A percentile compares a stretch with the other conserved stretches of the same genome.
These are phyloP conservation scores for Linum tenue DNA, from an alignment of 345 rosid genomes.

Conservation along the genomic window DNA sequence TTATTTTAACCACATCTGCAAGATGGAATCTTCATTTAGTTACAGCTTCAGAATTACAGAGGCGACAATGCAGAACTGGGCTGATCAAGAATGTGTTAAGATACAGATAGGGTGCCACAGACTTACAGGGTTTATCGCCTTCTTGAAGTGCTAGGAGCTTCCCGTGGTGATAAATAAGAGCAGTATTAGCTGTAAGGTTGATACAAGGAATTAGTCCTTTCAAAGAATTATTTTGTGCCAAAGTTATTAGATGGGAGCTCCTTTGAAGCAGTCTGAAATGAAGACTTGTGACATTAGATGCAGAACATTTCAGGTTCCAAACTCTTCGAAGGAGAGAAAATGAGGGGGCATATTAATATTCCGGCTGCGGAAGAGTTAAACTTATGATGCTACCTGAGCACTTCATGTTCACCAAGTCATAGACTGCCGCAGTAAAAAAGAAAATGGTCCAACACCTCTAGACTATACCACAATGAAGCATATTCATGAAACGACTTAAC, in stretches of 20 bases:
- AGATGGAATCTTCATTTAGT: slow-evolving; percentile 1
- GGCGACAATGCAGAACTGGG: neutral
- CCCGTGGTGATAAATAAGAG: slow-evolving; percentile 79
- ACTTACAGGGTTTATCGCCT: slow-evolving; percentile 90
- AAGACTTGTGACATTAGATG: neutral
- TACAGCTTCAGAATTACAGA: slow-evolving; percentile 8
- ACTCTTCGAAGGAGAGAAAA: too few relatives aligned
- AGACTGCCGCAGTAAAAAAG: neutral
- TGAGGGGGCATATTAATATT: neutral
- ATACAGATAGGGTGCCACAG: slow-evolving; percentile 13
- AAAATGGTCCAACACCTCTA: neutral
- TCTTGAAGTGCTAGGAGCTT: slow-evolving; percentile 78
- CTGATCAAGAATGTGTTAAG: neutral
- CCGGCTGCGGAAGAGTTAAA: neutral
- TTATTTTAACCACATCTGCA: slow-evolving; percentile 76
- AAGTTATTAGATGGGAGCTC: too few relatives aligned
- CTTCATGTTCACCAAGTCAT: neutral
- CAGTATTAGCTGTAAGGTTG: slow-evolving; percentile 70
- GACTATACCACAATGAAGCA: neutral
- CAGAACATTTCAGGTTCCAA: neutral
- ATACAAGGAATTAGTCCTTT: slow-evolving; percentile 5
- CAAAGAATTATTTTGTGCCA: neutral
- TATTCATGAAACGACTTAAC: neutral
- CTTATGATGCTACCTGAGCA: neutral
- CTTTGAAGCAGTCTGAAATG: too few relatives aligned